Evolutionary conservation across 2,329 filamentous ascomycete species (phyloP), one percentile per base, ranked within the genome.

Genomic region (Didymella segeticola): DNA sequence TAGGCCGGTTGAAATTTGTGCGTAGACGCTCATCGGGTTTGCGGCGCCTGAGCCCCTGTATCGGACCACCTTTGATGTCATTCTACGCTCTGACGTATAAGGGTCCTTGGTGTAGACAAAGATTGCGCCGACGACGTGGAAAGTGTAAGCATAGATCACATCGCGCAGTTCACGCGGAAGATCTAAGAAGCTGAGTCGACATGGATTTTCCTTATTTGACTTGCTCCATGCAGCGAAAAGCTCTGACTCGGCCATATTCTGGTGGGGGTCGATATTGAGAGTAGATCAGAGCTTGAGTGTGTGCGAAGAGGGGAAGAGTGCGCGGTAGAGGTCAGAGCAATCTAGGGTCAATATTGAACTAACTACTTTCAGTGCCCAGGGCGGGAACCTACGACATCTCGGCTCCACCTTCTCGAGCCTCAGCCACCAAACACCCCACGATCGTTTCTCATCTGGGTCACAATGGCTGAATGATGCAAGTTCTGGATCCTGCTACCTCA

Each of bases 101-200:
- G 59, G 53, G 31, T 68, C 55, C 7, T 43, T 42, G 4, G 60
- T 61, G 50, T 68, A 69, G 14, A 72, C 53, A 45, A 71, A 68
- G 11, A 73, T 64, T 1, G 64, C 66, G 26, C 70, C 70, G 17
- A 56, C 23, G 6, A 69, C 60, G 12, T 54, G 54, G 17, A 69
- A 63, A 1, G 63, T 61, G 47, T 55, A 63, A 2, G 58, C 47
- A 43, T 70, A 72, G 20, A 71, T 52, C 2, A 61, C 25, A 39
- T 72, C 67, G 17, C 70, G 53, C 5, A 73, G 43, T 37, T 73
- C 70, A n/a, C 65, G 63, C 2, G 70, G 69, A 1, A 73, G 60
- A 43, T 73, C 69, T 3, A 73, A 50, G 34, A 73, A 69, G 30
- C 68, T 59, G 1, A 60, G 37, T 17, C 29, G 51, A 11, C 27